These are phyloP conservation scores for Pleurotus sapidus DNA, from an alignment of 768 basidiomycete species.

Conservation along the genomic window DNA sequence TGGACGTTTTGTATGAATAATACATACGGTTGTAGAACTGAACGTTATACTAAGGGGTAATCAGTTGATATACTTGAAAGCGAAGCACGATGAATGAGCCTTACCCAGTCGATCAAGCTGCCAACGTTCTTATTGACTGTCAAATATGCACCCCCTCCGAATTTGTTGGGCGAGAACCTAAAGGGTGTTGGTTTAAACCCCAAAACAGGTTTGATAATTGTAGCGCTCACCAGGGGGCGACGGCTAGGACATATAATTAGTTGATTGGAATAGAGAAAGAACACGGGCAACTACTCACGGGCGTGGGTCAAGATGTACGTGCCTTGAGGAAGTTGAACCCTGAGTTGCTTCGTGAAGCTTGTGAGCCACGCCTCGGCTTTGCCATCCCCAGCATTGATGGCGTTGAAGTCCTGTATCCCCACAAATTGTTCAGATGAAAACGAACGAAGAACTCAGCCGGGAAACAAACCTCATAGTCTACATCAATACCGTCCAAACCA, in stretches of 20 bases:
- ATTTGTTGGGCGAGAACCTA: slow-evolving; percentile 41
- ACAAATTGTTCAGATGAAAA: background rate
- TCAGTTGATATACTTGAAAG: slow-evolving; percentile 13
- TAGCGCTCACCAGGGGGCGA: slow-evolving; percentile 41
- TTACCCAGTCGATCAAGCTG: slow-evolving; percentile 54
- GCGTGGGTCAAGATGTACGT: slow-evolving; percentile 35
- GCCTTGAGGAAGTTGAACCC: slow-evolving; percentile 17
- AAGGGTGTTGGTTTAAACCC: background rate
- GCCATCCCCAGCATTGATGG: slow-evolving; percentile 39
- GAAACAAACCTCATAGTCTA: slow-evolving; percentile 46
- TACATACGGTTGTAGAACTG: slow-evolving; percentile 47
- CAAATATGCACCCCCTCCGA: slow-evolving; percentile 52
- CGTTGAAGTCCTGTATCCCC: slow-evolving; percentile 43
- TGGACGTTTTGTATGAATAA: background rate
- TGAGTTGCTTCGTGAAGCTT: slow-evolving; percentile 22
- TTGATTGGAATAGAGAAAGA: slow-evolving; percentile 5
- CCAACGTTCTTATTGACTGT: slow-evolving; percentile 54
- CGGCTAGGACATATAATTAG: slow-evolving; percentile 25
- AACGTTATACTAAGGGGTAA: slow-evolving; percentile 34
- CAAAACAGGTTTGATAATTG: background rate
- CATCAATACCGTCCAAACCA: slow-evolving; percentile 54
- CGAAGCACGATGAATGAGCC: background rate
- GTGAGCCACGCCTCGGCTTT: slow-evolving; percentile 40
- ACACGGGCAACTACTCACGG: slow-evolving; percentile 20
- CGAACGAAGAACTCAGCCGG: background rate